phyloP scores from a whole-genome alignment of 768 basidiomycete species.

The Cyclocybe aegerita region DNA sequence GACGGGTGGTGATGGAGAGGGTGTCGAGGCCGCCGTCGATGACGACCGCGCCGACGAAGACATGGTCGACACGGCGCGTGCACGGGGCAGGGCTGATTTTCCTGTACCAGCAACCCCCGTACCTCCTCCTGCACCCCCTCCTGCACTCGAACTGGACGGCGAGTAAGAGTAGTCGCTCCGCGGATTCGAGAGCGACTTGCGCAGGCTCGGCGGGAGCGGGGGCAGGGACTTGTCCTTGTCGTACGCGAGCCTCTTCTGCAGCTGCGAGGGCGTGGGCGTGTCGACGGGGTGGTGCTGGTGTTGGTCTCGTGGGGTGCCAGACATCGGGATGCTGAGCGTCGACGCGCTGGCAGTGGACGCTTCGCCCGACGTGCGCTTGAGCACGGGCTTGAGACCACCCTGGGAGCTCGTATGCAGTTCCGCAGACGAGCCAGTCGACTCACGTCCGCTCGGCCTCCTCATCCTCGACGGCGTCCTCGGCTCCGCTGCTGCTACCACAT shows the following conservation, averaged over 20 bases:
- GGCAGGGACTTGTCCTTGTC: conserved; percentile 38
- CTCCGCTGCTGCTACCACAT: conserved; percentile 12
- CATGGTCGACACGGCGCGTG: conserved; percentile 21
- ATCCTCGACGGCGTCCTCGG: conserved; percentile 13
- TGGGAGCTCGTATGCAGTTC: no score
- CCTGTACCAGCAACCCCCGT: not conserved
- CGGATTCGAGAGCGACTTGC: conserved; percentile 12
- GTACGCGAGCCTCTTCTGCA: conserved; percentile 2
- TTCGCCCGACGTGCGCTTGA: no score
- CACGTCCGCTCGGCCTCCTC: conserved; percentile 9
- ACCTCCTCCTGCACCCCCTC: not conserved
- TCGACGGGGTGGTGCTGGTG: no score
- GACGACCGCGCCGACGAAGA: conserved; percentile 11
- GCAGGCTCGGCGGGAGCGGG: conserved; percentile 25
- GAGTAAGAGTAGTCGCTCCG: not conserved
- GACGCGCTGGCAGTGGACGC: conserved; percentile 35
- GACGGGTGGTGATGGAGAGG: no score
- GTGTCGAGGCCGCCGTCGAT: conserved; percentile 6
- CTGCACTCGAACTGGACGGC: not conserved
- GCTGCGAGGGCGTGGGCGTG: conserved; percentile 8
- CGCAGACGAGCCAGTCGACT: no score
- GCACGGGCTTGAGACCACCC: no score
- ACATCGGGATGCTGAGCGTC: conserved; percentile 32
- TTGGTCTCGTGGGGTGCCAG: conserved; percentile 36
- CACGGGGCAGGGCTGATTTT: conserved; percentile 21